Conservation (phyloP, 164 flowering plant genomes). For the Macadamia integrifolia region DNA sequence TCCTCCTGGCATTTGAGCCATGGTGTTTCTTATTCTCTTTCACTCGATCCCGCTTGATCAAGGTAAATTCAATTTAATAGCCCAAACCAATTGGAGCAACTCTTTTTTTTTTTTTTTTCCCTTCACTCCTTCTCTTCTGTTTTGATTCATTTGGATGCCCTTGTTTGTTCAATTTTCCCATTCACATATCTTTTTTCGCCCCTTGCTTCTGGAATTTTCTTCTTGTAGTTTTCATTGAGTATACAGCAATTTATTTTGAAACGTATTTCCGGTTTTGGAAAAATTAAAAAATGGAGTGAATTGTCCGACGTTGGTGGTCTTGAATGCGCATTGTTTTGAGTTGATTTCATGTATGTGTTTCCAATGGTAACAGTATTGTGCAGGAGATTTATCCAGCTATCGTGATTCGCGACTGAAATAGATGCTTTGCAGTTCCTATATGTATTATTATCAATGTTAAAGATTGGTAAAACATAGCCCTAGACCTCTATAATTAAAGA, state of each 20-base stretch:
- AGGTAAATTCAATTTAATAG: constrained; percentile 27
- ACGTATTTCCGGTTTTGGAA: not conserved
- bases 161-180: not conserved
- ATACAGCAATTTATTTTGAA: not conserved
- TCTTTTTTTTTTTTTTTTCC: not conserved
- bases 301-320: not conserved
- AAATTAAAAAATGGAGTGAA: not conserved
- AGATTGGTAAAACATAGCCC: too few species aligned
- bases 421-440: too few species aligned
- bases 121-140: too few species aligned
- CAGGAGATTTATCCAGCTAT: too few species aligned
- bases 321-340: not conserved
- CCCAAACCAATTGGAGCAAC: not conserved
- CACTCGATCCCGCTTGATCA: constrained; percentile 36
- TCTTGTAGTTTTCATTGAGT: not conserved
- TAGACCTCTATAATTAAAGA: too few species aligned
- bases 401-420: too few species aligned
- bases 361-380: too few species aligned
- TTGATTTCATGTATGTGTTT: not conserved
- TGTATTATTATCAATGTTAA: too few species aligned
- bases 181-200: not conserved
- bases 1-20: constrained; percentile 65
- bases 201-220: not conserved
- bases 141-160: too few species aligned
- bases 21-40: constrained; percentile 64